Base-by-base conservation (phyloP, 345 rosid species). In the Eucalyptus grandis region DNA sequence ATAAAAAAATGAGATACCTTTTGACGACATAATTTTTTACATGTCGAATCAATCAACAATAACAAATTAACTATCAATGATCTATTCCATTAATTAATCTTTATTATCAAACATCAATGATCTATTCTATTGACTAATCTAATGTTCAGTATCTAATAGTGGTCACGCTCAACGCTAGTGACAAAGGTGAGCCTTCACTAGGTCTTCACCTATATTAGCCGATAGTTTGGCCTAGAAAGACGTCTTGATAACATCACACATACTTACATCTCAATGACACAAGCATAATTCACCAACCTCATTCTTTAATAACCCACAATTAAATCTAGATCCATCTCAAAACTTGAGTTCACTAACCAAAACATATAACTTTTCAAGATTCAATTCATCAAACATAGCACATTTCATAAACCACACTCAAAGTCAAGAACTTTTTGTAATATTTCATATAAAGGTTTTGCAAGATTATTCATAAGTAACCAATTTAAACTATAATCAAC, bases 211-310 rank as follows among this genome's bases (percentile, higher is more conserved):
- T 24, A 10, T 56, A 56, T 56, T 56, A 56, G 3, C 30, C 1
- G 14, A 56, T 24, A 24, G 21, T 56, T 24, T 0, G 1, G 3
- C 14, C 30, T 56, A 56, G 62, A 56, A 56, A 24, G 14, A 24
- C 2, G 6, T 9, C 27, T 22, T 56, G 13, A 22, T 56, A 24
- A 56, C 6, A 1, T 0, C 30, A 56, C 0, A 3, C 13, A 24
- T 56, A 56, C 62, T 56, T 56, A 56, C 6, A 56, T 56, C 30
- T 56, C 62, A 56, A 56, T 22, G 30, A 24, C 62, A 56, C 13
- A 24, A 56, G 62, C 62, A 56, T 56, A 56, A 56, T 56, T 56
- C 62, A 56, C 62, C 62, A 56, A 56, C 14, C 14, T 10, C 30
- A 24, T 56, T 56, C 1, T 56, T 11, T 9, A 56, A 56, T 56